A percentile compares a stretch with the other conserved stretches of the same genome.
Conservation (phyloP, 2,329 filamentous ascomycete species). For the Aureobasidium sp. region DNA sequence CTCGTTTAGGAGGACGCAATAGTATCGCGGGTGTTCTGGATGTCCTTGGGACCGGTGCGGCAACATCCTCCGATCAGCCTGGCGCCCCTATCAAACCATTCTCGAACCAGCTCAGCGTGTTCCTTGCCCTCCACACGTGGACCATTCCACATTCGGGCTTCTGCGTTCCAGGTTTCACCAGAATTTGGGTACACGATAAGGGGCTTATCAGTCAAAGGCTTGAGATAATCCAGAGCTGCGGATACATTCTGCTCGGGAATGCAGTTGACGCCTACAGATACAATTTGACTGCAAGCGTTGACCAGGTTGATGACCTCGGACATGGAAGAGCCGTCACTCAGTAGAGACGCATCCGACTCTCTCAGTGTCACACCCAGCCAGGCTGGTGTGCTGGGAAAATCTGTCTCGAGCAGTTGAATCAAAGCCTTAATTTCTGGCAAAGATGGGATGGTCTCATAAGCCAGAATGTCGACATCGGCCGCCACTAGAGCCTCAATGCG, state of each 20-base stretch:
- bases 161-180: constrained; percentile 38
- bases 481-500: constrained; percentile 33
- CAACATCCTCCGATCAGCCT: constrained; percentile 40
- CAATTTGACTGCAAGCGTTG: constrained; percentile 23
- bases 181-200: constrained; percentile 38
- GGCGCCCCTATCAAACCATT: constrained; percentile 30
- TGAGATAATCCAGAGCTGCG: constrained; percentile 26
- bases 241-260: constrained; percentile 28
- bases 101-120: constrained; percentile 23
- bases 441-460: constrained; percentile 38
- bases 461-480: constrained; percentile 35
- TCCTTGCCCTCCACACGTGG: constrained; percentile 15
- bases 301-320: constrained; percentile 25
- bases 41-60: constrained; percentile 34
- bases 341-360: constrained; percentile 21
- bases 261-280: constrained; percentile 40
- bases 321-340: constrained; percentile 35
- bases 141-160: constrained; percentile 27
- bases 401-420: constrained; percentile 27
- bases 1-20: background rate
- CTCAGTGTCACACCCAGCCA: constrained; percentile 36
- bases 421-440: constrained; percentile 31
- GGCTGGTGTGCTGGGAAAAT: constrained; percentile 29
- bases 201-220: constrained; percentile 23
- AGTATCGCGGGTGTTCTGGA: constrained; percentile 23